Percentiles rank a stretch among this genome's conserved stretches.
These are phyloP conservation scores for Sporothrix variecibatus DNA, from an alignment of 2,329 filamentous ascomycete species.

Conservation along the genomic window DNA sequence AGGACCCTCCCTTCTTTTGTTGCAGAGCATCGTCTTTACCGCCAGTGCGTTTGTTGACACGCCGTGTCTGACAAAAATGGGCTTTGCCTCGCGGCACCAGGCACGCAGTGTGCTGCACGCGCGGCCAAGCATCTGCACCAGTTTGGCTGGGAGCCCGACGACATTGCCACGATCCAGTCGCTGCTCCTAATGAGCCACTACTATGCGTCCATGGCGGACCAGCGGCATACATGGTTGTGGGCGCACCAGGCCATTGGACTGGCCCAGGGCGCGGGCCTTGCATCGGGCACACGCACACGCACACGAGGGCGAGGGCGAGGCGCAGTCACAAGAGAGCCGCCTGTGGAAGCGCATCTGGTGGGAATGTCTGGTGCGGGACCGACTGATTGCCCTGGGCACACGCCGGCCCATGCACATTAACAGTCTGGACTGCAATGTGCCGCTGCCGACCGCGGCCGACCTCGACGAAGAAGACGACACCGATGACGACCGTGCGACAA, in stretches of 20 bases:
- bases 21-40: background rate
- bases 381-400: background rate
- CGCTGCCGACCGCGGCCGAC: background rate
- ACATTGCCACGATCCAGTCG: constrained; percentile 1
- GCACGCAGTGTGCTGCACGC: background rate
- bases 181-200: background rate
- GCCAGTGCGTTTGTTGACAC: background rate
- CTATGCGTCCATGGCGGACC: background rate
- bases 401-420: constrained; percentile 1
- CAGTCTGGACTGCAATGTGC: background rate
- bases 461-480: background rate
- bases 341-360: background rate
- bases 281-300: background rate
- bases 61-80: background rate
- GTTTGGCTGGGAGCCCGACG: background rate
- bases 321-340: background rate
- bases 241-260: background rate
- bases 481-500: background rate
- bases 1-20: background rate
- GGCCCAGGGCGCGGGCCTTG: background rate
- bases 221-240: background rate
- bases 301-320: background rate
- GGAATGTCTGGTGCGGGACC: background rate
- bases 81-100: background rate
- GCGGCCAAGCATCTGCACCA: background rate